These are phyloP conservation scores for Chytriomyces sp. DNA, from an alignment of 192 early-diverging fungal genomes.

Conservation along the genomic window DNA sequence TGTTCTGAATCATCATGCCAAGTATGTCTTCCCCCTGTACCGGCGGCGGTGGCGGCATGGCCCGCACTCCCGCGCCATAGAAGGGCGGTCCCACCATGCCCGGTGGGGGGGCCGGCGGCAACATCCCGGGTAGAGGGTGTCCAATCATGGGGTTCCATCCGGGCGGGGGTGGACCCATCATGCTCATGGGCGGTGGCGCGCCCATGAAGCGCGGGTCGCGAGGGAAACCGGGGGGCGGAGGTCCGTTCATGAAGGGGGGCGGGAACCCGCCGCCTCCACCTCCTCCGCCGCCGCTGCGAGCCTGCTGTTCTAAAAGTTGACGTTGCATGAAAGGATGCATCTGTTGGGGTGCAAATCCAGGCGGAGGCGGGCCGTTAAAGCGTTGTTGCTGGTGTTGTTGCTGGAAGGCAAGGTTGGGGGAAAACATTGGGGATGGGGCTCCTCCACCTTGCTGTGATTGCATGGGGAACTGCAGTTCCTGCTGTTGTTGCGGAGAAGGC, in stretches of 20 bases:
- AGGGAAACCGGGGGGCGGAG: not conserved
- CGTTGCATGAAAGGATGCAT: not conserved
- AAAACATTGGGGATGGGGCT: not conserved
- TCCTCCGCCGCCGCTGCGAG: not conserved
- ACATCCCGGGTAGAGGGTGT: not conserved
- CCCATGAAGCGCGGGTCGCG: not conserved
- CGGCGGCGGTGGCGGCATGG: not conserved
- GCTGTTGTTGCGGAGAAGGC: slow-evolving; percentile 12
- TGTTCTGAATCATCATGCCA: not conserved
- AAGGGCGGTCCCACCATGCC: not conserved
- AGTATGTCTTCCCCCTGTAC: not conserved
- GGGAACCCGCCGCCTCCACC: not conserved
- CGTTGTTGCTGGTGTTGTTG: not conserved
- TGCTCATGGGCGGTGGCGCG: not conserved
- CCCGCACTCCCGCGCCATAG: not conserved
- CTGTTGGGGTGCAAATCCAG: not conserved
- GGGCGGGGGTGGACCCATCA: slow-evolving; percentile 9
- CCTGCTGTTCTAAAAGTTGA: not conserved
- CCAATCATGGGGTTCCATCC: not conserved
- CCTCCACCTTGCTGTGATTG: not conserved
- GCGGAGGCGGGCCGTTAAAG: not conserved
- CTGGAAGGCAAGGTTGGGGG: too few species aligned
- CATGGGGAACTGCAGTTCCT: not conserved
- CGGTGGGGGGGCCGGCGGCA: not conserved
- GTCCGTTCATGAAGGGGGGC: slow-evolving; percentile 3